A percentile compares a stretch with the other conserved stretches of the same genome.
phyloP scores from a whole-genome alignment of 306 rosid genomes.

The Castanea sativa region DNA sequence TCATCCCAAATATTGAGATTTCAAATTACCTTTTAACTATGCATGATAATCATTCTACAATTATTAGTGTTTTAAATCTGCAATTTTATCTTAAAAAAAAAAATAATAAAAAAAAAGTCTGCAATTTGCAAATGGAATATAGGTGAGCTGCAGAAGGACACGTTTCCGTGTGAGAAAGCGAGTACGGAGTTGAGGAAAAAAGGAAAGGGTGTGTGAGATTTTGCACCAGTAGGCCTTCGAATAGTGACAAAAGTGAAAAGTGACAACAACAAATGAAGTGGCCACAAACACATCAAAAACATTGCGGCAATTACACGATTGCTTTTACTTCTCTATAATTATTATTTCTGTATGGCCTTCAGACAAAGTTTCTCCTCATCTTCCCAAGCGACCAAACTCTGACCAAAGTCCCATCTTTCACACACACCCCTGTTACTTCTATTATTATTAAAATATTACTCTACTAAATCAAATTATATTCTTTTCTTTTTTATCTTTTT shows the following conservation, averaged over 20 bases:
- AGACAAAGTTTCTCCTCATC: slow-evolving; percentile 10
- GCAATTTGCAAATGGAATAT: too few species aligned
- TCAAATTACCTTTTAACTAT: too few species aligned
- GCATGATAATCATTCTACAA: accelerated
- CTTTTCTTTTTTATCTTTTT: too few species aligned
- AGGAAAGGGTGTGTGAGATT: background rate
- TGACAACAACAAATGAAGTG: background rate
- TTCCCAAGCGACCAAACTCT: background rate
- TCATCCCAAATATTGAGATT: too few species aligned
- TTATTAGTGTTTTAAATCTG: too few species aligned
- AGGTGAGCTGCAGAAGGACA: background rate
- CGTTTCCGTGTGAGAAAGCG: background rate
- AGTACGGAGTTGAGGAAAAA: background rate
- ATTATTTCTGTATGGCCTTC: background rate
- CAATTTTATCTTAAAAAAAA: background rate
- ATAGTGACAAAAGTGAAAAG: background rate
- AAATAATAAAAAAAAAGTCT: background rate
- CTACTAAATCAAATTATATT: too few species aligned
- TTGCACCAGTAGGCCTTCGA: background rate
- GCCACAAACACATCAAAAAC: background rate
- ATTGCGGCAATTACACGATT: background rate
- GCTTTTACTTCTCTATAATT: background rate
- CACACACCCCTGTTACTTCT: background rate
- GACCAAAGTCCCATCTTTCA: background rate
- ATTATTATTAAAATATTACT: background rate